Base-by-base conservation (phyloP, 73 alveolate genomes). In the Paramecium primaurelia region DNA sequence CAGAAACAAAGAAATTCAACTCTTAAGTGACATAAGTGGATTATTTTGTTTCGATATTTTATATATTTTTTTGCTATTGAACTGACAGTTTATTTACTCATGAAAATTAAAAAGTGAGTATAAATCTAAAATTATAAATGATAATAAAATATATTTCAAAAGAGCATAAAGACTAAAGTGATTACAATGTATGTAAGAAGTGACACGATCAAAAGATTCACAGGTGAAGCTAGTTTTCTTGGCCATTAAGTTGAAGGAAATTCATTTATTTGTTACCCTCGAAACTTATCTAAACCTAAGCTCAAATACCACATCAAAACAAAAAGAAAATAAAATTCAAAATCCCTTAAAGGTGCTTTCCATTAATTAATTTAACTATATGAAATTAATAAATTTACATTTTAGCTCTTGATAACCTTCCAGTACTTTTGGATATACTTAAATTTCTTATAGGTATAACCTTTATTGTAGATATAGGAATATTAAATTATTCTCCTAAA, bases 311-410 rank as follows among this genome's bases (percentile, higher is more conserved):
- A 73, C 59, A 40, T 73, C 18, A 73, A 30, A 3, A 22, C 18
- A 11, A 37, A 73, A 11, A 73, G 64, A 38, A 73, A 37, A 20
- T 37, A 37, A 34, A 36, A 73, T 38, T 73, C 87, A 38, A 37
- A 20, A 37, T 73, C 87, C 40, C 59, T 73, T 5, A 73, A 14
- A 30, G 87, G 87, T 14, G 59, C 87, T 18, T 73, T 73, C 87
- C 87, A 73, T 37, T 37, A 25, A 37, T 34, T 34, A n/a, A 40
- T 37, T 30, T 11, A 4, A 30, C 87, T 73, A 37, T 12, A 38
- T 37, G 0, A 2, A n/a, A 54, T 18, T 3, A 73, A 37, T 20
- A 73, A n/a, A 30, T 36, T 34, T 73, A 73, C 87, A 20, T 73
- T 40, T 38, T 73, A 14, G 60, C 18, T 38, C n/a, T 40, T 16